These are phyloP conservation scores for Penicillium expansum DNA, from an alignment of 2,329 filamentous ascomycete species.

Conservation along the genomic window DNA sequence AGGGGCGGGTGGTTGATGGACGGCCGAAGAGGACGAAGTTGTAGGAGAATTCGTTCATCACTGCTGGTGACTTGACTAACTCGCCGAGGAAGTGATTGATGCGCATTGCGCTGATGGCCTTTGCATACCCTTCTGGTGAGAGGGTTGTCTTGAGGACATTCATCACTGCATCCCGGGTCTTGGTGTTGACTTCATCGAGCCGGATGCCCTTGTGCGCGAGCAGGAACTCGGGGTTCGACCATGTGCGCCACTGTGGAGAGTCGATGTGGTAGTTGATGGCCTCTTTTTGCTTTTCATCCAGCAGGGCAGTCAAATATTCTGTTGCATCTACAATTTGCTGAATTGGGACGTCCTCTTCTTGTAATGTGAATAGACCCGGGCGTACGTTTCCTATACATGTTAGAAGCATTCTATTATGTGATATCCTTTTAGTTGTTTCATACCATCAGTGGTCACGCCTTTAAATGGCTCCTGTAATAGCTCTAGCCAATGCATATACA, in stretches of 20 bases:
- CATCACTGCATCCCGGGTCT: constrained; percentile 52
- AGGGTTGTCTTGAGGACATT: constrained; percentile 57
- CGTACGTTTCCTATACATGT: constrained; percentile 48
- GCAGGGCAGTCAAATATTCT: constrained; percentile 45
- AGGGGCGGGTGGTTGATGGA: constrained; percentile 57
- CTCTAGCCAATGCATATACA: constrained; percentile 59
- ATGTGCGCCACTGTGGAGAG: constrained; percentile 68
- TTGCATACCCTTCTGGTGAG: constrained; percentile 68
- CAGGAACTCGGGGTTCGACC: constrained; percentile 71
- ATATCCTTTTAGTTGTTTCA: constrained; percentile 1
- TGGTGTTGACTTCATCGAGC: constrained; percentile 58
- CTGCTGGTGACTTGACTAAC: constrained; percentile 57
- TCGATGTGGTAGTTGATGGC: constrained; percentile 61
- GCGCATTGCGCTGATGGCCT: constrained; percentile 67
- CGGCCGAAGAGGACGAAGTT: constrained; percentile 70
- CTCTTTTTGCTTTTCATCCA: constrained; percentile 51
- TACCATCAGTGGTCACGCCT: constrained; percentile 68
- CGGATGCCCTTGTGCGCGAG: constrained; percentile 67
- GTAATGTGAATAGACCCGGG: constrained; percentile 55
- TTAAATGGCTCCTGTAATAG: constrained; percentile 64
- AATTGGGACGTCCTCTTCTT: constrained; percentile 64
- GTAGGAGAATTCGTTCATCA: constrained; percentile 75
- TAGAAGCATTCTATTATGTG: background rate
- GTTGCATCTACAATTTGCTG: constrained; percentile 55
- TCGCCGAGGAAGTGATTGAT: constrained; percentile 74